phyloP scores from a whole-genome alignment of 257 asterid species.

The Verbena officinalis region DNA sequence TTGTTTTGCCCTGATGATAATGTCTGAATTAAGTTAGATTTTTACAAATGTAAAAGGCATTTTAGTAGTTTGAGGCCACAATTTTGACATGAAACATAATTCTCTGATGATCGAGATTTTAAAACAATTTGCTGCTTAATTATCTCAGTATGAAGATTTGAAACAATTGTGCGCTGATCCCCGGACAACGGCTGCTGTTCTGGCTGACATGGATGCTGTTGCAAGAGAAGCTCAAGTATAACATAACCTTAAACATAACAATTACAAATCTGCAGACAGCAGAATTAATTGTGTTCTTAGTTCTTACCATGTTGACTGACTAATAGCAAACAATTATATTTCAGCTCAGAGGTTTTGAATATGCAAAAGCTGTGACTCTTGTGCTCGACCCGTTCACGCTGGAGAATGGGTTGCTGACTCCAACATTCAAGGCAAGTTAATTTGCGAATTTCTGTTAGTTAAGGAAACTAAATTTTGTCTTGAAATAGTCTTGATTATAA shows the following conservation, averaged over 20 bases:
- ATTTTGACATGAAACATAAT: too few relatives aligned
- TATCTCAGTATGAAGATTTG: slow-evolving; percentile 51
- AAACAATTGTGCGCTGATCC: slow-evolving; percentile 54
- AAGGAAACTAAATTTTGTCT: not conserved
- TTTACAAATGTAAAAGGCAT: too few relatives aligned
- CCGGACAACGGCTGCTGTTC: slow-evolving; percentile 59
- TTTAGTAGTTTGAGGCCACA: too few relatives aligned
- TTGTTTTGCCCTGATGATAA: not conserved
- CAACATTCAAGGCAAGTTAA: slow-evolving; percentile 68
- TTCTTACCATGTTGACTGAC: not conserved
- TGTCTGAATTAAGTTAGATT: not conserved
- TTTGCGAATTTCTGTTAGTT: not conserved
- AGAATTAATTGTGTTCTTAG: too few relatives aligned
- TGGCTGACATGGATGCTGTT: slow-evolving; percentile 65
- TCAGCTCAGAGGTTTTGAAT: slow-evolving; percentile 85
- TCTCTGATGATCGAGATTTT: not conserved
- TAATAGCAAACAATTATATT: not conserved
- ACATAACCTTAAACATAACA: not conserved
- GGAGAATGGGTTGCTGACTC: slow-evolving; percentile 79
- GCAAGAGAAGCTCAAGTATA: slow-evolving; percentile 82
- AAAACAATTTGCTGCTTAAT: not conserved
- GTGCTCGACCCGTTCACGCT: slow-evolving; percentile 63
- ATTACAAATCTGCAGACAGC: not conserved
- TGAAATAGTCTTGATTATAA: not conserved
- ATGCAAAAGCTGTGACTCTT: slow-evolving; percentile 66